Conservation (phyloP, 2,329 filamentous ascomycete species). For the Pseudogymnoascus sp. region DNA sequence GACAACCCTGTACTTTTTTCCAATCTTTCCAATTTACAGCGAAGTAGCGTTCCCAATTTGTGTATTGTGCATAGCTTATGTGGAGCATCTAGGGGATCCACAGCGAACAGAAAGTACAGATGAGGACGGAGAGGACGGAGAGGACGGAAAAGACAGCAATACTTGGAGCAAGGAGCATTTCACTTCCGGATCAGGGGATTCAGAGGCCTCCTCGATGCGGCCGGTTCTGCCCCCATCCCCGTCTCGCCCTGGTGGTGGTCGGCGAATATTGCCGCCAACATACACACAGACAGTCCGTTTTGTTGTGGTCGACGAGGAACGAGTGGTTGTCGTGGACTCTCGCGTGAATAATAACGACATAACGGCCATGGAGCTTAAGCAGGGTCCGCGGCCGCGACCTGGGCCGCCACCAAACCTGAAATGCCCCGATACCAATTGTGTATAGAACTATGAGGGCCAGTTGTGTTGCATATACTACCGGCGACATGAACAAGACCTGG, state of each 20-base stretch:
- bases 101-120: neutral
- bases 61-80: neutral
- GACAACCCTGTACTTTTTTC: constrained; percentile 1
- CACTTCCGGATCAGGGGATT: constrained; percentile 7
- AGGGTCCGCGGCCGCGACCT: neutral
- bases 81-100: constrained; percentile 1
- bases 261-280: neutral
- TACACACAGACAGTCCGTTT: neutral
- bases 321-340: neutral
- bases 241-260: neutral
- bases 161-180: neutral
- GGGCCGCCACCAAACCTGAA: neutral
- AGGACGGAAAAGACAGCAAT: neutral
- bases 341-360: neutral
- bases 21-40: neutral
- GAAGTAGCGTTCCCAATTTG: neutral
- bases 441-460: neutral
- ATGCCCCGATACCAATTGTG: neutral
- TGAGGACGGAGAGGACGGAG: neutral
- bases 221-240: neutral
- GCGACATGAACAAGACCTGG: neutral
- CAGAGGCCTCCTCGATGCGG: constrained; percentile 3
- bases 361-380: neutral
- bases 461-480: neutral
- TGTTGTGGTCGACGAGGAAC: neutral